phyloP scores from a whole-genome alignment of 192 early-diverging fungal species.

The Pilobolus umbonatus region DNA sequence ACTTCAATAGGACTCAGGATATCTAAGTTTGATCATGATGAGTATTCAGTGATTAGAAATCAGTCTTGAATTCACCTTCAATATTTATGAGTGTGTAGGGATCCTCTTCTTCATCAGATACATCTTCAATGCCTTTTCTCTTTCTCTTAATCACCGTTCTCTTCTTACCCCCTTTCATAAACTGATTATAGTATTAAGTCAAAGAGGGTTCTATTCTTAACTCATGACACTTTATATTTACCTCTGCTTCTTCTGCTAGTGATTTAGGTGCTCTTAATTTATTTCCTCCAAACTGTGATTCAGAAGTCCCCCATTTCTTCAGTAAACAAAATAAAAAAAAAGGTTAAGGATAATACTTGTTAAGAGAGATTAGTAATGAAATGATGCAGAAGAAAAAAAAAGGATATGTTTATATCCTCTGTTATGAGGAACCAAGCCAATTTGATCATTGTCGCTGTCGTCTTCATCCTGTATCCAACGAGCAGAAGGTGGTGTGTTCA shows the following conservation, averaged over 20 bases:
- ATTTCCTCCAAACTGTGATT: slow-evolving; percentile 39
- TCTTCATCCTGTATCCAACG: slow-evolving; percentile 29
- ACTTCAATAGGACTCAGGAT: slow-evolving; percentile 51
- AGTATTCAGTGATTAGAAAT: not conserved
- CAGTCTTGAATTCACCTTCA: slow-evolving; percentile 33
- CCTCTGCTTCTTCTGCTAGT: slow-evolving; percentile 26
- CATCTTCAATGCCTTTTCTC: slow-evolving; percentile 19
- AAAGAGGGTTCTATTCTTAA: too few relatives aligned
- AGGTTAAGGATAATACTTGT: slow-evolving; percentile 21
- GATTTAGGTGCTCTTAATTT: slow-evolving; percentile 42
- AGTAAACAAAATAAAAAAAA: too few relatives aligned
- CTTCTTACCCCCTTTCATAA: slow-evolving; percentile 33
- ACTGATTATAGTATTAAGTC: slow-evolving; percentile 26
- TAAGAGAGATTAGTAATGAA: not conserved
- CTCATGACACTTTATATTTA: slow-evolving; percentile 16
- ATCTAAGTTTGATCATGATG: slow-evolving; percentile 27
- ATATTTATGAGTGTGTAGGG: slow-evolving; percentile 63
- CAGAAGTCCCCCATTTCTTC: slow-evolving; percentile 44
- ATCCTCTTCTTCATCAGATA: slow-evolving; percentile 49
- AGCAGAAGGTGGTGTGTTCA: slow-evolving; percentile 13
- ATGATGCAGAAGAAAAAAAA: slow-evolving; percentile 12
- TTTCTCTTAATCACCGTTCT: slow-evolving; percentile 33
- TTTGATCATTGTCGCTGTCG: slow-evolving; percentile 33
- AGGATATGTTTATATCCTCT: slow-evolving; percentile 61
- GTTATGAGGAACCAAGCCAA: slow-evolving; percentile 59